Evolutionary conservation across 2,329 filamentous ascomycete genomes (phyloP).

Genomic region (Samsoniella hepiali): DNA sequence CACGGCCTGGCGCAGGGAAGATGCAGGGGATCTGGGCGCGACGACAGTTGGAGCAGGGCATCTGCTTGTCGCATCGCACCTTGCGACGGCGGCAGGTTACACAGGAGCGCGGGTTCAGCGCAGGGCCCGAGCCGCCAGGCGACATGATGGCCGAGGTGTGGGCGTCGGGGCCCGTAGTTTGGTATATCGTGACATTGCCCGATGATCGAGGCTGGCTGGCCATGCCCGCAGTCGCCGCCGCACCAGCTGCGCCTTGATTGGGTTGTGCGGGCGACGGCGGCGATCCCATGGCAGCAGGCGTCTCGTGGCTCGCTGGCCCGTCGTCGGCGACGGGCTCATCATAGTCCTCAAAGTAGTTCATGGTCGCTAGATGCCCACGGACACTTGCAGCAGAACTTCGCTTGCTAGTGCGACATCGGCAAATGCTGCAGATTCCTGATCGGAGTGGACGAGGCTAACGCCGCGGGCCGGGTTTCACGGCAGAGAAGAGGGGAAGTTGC

Average conservation of each 20-base stretch:
- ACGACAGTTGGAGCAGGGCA: constrained; percentile 73
- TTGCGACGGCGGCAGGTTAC: constrained; percentile 55
- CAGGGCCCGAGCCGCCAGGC: constrained; percentile 33
- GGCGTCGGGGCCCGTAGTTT: constrained; percentile 39
- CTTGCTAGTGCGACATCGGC: constrained; percentile 9
- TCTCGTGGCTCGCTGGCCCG: constrained; percentile 2
- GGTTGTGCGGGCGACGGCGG: constrained; percentile 5
- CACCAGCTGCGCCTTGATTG: neutral
- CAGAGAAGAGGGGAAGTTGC: constrained; percentile 6
- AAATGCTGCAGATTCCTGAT: neutral
- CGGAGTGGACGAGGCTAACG: constrained; percentile 4
- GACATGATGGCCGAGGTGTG: constrained; percentile 35
- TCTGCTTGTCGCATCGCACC: constrained; percentile 75
- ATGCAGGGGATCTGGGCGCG: constrained; percentile 68
- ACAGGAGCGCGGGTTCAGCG: constrained; percentile 47
- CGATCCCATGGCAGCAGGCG: constrained; percentile 1
- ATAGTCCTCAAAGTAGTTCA: constrained; percentile 18
- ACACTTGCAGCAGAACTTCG: constrained; percentile 10
- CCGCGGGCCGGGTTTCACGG: constrained; percentile 1
- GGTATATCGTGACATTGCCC: constrained; percentile 38
- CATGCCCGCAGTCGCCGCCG: constrained; percentile 1
- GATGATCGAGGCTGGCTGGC: constrained; percentile 25
- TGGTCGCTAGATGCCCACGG: constrained; percentile 10
- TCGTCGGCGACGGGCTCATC: constrained; percentile 12
- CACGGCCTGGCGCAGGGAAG: constrained; percentile 71